phyloP scores from a whole-genome alignment of 176 grass and related monocot genomes.

The Elymus sibiricus region DNA sequence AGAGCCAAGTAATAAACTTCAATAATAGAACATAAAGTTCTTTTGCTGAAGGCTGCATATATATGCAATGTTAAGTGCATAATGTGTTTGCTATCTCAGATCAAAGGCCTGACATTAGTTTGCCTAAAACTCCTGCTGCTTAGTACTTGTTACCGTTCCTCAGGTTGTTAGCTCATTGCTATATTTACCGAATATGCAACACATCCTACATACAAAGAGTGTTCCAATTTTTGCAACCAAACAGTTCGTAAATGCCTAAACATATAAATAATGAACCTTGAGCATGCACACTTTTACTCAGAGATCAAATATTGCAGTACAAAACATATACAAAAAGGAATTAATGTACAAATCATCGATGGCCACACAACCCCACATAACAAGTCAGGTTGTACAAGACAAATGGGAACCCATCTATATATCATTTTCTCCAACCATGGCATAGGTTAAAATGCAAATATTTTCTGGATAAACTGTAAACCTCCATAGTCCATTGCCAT shows the following conservation, averaged over 20 bases:
- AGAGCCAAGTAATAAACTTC: not conserved
- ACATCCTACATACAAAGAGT: not conserved
- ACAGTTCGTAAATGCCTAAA: not conserved
- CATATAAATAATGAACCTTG: not conserved
- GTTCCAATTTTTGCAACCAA: not conserved
- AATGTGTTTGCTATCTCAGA: not conserved
- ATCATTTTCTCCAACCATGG: not conserved
- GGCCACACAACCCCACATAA: not conserved
- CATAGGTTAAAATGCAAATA: not conserved
- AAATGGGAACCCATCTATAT: not conserved
- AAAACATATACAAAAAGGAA: not conserved
- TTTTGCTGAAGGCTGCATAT: conserved; percentile 5
- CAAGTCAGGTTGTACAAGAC: not conserved
- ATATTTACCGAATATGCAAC: not conserved
- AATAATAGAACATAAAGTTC: not conserved
- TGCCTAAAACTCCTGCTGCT: not conserved
- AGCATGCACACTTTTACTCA: not conserved
- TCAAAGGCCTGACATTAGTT: not conserved
- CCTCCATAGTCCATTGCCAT: not conserved
- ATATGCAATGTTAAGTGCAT: not conserved
- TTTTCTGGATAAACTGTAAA: not conserved
- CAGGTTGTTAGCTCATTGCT: not conserved
- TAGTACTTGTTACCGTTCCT: conserved; percentile 1
- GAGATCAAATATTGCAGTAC: not conserved
- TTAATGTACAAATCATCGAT: not conserved